phyloP scores from a whole-genome alignment of 495 filamentous ascomycete species.

The Rostrohypoxylon terebratum region DNA sequence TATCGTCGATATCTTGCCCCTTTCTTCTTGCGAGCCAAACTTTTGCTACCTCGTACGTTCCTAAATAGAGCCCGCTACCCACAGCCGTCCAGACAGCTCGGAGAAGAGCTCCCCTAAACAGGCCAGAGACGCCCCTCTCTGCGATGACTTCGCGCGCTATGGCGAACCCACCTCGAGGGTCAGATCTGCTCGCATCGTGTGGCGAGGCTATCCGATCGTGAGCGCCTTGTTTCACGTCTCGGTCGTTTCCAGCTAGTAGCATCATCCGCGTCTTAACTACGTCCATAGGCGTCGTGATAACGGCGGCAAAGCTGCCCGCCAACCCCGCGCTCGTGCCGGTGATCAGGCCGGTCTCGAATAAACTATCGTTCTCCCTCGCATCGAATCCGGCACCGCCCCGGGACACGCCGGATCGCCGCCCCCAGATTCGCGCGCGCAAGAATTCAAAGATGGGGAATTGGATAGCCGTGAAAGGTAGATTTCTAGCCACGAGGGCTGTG shows the following conservation, averaged over 20 bases:
- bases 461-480: slow-evolving; percentile 86
- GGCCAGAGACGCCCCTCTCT: slow-evolving; percentile 73
- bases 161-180: slow-evolving; percentile 54
- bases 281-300: slow-evolving; percentile 83
- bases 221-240: slow-evolving; percentile 39
- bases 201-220: slow-evolving; percentile 47
- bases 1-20: slow-evolving; percentile 44
- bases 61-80: slow-evolving; percentile 84
- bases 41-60: slow-evolving; percentile 84
- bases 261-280: slow-evolving; percentile 86
- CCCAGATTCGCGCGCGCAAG: slow-evolving; percentile 60
- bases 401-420: slow-evolving; percentile 40
- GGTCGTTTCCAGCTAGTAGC: slow-evolving; percentile 61
- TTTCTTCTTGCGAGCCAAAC: slow-evolving; percentile 71
- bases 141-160: slow-evolving; percentile 71
- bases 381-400: slow-evolving; percentile 28
- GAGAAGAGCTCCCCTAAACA: slow-evolving; percentile 82
- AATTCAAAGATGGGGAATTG: slow-evolving; percentile 90
- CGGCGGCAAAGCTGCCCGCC: slow-evolving; percentile 75
- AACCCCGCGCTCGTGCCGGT: slow-evolving; percentile 76
- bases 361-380: slow-evolving; percentile 37
- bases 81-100: slow-evolving; percentile 84
- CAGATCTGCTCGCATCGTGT: slow-evolving; percentile 14
- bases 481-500: slow-evolving; percentile 78
- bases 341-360: slow-evolving; percentile 72